Evolutionary conservation across 1,284 basidiomycete species (phyloP).

Genomic region (Volvariella volvacea): DNA sequence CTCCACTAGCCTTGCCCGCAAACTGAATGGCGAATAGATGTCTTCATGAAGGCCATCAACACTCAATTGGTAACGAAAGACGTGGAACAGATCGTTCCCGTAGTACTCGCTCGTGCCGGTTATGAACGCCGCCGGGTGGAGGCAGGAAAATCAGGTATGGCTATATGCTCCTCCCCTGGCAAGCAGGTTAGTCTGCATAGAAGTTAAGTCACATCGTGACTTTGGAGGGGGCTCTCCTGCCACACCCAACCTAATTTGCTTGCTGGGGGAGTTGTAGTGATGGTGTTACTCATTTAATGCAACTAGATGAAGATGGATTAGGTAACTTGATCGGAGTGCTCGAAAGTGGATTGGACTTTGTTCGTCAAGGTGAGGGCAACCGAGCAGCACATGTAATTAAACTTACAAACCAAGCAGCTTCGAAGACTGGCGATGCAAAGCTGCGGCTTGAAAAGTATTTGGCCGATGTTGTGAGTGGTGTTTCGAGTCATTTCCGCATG

Average conservation of each 20-base stretch:
- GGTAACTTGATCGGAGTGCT: conserved; percentile 46
- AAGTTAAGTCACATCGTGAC: too few relatives aligned
- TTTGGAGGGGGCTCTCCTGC: too few relatives aligned
- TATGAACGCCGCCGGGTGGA: conserved; percentile 54
- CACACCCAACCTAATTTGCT: too few relatives aligned
- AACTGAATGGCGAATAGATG: conserved; percentile 28
- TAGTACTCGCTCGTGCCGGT: conserved; percentile 62
- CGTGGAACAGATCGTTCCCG: conserved; percentile 59
- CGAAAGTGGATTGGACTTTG: conserved; percentile 53
- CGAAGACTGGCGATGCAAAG: conserved; percentile 43
- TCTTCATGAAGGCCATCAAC: conserved; percentile 50
- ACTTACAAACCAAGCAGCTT: conserved; percentile 23
- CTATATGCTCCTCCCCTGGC: conserved; percentile 1
- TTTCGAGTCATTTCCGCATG: conserved; percentile 1
- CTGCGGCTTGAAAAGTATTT: conserved; percentile 80
- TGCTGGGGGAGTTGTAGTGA: too few relatives aligned
- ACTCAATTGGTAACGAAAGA: conserved; percentile 50
- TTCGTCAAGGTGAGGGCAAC: conserved; percentile 42
- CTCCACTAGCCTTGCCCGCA: conserved; percentile 2
- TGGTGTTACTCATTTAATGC: too few relatives aligned
- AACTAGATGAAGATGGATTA: conserved; percentile 40
- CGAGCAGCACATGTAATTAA: background rate
- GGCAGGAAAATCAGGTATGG: conserved; percentile 35
- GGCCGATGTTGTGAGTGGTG: conserved; percentile 55
- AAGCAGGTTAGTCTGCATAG: conserved; percentile 5